A percentile compares a stretch with the other conserved stretches of the same genome.
These are phyloP conservation scores for Gossypium turneri DNA, from an alignment of 345 rosid genomes.

Conservation along the genomic window DNA sequence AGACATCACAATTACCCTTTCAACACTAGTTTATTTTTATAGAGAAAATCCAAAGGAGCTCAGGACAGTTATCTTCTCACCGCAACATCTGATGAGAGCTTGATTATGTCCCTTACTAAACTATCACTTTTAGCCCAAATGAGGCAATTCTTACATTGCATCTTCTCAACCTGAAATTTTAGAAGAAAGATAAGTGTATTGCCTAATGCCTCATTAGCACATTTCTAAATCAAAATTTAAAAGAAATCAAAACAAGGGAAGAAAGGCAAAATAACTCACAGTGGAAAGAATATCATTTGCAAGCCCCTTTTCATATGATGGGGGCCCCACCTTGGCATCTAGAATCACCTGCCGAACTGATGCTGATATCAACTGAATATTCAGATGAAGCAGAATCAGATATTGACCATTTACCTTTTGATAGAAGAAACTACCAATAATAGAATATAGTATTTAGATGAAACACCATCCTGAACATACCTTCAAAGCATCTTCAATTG, in stretches of 20 bases:
- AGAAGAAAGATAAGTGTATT: not conserved
- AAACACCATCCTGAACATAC: slow-evolving; percentile 36
- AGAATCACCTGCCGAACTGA: slow-evolving; percentile 72
- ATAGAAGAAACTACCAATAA: slow-evolving; percentile 6
- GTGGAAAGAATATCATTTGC: slow-evolving; percentile 72
- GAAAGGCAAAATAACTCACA: slow-evolving; percentile 42
- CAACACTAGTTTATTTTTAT: not conserved
- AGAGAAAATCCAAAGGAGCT: not conserved
- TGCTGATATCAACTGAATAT: slow-evolving; percentile 54
- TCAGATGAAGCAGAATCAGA: slow-evolving; percentile 14
- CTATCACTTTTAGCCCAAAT: slow-evolving; percentile 91
- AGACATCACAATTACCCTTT: slow-evolving; percentile 1
- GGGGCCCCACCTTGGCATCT: slow-evolving; percentile 92
- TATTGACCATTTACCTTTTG: slow-evolving; percentile 2
- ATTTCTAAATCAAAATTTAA: slow-evolving; percentile 7
- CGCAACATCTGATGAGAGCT: slow-evolving; percentile 41
- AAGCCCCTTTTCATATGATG: slow-evolving; percentile 73
- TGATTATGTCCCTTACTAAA: slow-evolving; percentile 70
- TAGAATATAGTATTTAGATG: not conserved
- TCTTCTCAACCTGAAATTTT: slow-evolving; percentile 54
- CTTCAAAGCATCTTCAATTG: slow-evolving; percentile 70
- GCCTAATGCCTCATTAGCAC: not conserved
- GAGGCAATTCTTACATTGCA: slow-evolving; percentile 61
- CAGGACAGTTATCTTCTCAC: slow-evolving; percentile 36
- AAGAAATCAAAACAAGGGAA: not conserved